A percentile compares a stretch with the other conserved stretches of the same genome.
Evolutionary conservation across 306 rosid genomes (phyloP).

Genomic region (Cicer cuneatum): DNA sequence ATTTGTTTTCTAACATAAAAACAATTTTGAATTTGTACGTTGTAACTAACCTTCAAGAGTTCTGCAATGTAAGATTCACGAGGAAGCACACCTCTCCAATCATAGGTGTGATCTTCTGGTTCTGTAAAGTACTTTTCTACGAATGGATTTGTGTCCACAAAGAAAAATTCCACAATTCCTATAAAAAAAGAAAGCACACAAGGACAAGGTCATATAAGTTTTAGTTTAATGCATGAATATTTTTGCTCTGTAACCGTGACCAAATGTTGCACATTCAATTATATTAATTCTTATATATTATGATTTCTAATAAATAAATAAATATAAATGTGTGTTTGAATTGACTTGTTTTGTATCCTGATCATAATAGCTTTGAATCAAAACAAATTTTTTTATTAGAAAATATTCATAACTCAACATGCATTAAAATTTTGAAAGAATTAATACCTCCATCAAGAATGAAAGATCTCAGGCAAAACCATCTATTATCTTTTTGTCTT

Average conservation of each 20-base stretch:
- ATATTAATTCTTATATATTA: background rate
- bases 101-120: conserved; percentile 59
- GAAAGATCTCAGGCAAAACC: conserved; percentile 79
- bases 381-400: background rate
- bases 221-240: background rate
- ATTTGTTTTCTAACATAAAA: background rate
- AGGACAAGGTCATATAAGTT: background rate
- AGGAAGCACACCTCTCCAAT: conserved; percentile 78
- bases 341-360: background rate
- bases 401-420: background rate
- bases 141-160: conserved; percentile 89
- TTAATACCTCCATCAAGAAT: conserved; percentile 60
- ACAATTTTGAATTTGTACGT: background rate
- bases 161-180: conserved; percentile 74
- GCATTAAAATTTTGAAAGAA: background rate
- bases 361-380: no score
- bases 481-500: conserved; percentile 57
- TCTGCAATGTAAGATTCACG: conserved; percentile 59
- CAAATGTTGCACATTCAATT: background rate
- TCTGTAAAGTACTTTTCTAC: conserved; percentile 59
- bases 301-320: background rate
- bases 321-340: background rate
- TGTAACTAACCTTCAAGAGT: conserved; percentile 60
- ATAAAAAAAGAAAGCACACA: background rate
- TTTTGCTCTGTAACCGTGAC: background rate